Percentiles rank a stretch among this genome's conserved stretches.
phyloP scores from a whole-genome alignment of 1,284 basidiomycete genomes.

The Cerioporus squamosus region DNA sequence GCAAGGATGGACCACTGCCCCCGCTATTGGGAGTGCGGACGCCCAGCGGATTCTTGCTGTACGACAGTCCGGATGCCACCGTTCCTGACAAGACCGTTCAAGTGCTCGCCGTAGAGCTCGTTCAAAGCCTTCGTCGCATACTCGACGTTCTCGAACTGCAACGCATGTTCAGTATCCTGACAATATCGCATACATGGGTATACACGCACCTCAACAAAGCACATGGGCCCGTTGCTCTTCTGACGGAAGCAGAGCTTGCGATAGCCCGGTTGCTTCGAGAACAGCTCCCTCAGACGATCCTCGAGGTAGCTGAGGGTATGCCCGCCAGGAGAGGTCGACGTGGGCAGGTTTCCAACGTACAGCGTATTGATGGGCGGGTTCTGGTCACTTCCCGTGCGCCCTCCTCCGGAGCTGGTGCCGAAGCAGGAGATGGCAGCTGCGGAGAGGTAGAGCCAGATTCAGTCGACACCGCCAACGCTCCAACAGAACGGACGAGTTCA shows the following conservation, averaged over 20 bases:
- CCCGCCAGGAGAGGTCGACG: conserved; percentile 64
- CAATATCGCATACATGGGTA: background rate
- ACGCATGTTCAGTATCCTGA: conserved; percentile 17
- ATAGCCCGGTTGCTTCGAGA: conserved; percentile 81
- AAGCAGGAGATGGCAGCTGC: conserved; percentile 49
- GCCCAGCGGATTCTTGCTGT: conserved; percentile 94
- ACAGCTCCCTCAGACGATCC: conserved; percentile 82
- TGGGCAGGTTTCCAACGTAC: conserved; percentile 93
- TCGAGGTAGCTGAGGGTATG: conserved; percentile 83
- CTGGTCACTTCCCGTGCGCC: conserved; percentile 79
- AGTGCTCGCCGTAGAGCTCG: conserved; percentile 89
- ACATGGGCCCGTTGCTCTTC: conserved; percentile 97
- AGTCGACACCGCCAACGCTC: conserved; percentile 54
- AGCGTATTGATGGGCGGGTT: conserved; percentile 95
- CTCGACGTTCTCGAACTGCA: conserved; percentile 88
- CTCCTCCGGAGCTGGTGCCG: conserved; percentile 42
- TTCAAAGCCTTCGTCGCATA: conserved; percentile 86
- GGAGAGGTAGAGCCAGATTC: conserved; percentile 50
- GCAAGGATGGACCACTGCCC: conserved; percentile 47
- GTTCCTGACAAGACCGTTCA: conserved; percentile 91
- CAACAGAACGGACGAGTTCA: conserved; percentile 48
- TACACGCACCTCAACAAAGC: conserved; percentile 84
- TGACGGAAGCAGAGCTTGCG: conserved; percentile 93
- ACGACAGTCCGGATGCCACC: conserved; percentile 94
- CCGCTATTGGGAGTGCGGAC: conserved; percentile 79